phyloP scores from a whole-genome alignment of 2,329 filamentous ascomycete genomes.

The Cucurbitaria berberidis region DNA sequence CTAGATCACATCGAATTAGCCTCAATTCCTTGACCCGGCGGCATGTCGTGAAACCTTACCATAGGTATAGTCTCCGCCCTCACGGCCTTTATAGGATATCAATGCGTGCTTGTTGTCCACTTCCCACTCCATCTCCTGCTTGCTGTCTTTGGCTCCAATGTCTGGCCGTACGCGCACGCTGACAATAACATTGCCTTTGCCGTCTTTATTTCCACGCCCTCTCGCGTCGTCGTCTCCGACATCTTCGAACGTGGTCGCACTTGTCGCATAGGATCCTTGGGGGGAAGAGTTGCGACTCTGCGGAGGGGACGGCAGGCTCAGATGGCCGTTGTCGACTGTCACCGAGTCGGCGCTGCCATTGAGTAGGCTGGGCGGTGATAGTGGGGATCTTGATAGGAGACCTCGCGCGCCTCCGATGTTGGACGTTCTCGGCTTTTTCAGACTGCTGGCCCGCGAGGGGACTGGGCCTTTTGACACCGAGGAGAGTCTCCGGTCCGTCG shows the following conservation, averaged over 20 bases:
- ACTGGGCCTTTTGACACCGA: conserved; percentile 31
- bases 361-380: conserved; percentile 71
- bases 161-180: conserved; percentile 94
- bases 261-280: conserved; percentile 90
- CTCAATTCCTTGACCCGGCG: conserved; percentile 8
- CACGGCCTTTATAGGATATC: conserved; percentile 83
- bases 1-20: conserved; percentile 55
- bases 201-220: conserved; percentile 67
- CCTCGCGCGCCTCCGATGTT: conserved; percentile 39
- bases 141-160: conserved; percentile 66
- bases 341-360: conserved; percentile 81
- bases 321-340: conserved; percentile 68
- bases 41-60: conserved; percentile 63
- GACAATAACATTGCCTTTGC: conserved; percentile 93
- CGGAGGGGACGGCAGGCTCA: conserved; percentile 79
- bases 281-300: conserved; percentile 92
- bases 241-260: conserved; percentile 85
- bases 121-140: conserved; percentile 84
- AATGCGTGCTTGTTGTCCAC: conserved; percentile 84
- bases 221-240: conserved; percentile 64
- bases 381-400: conserved; percentile 48
- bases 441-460: conserved; percentile 43
- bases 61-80: conserved; percentile 86
- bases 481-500: conserved; percentile 42
- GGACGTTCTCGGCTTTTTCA: conserved; percentile 58